Percentiles rank a stretch among this genome's conserved stretches.
phyloP scores from a whole-genome alignment of 257 asterid species.

The Gentiana dahurica region DNA sequence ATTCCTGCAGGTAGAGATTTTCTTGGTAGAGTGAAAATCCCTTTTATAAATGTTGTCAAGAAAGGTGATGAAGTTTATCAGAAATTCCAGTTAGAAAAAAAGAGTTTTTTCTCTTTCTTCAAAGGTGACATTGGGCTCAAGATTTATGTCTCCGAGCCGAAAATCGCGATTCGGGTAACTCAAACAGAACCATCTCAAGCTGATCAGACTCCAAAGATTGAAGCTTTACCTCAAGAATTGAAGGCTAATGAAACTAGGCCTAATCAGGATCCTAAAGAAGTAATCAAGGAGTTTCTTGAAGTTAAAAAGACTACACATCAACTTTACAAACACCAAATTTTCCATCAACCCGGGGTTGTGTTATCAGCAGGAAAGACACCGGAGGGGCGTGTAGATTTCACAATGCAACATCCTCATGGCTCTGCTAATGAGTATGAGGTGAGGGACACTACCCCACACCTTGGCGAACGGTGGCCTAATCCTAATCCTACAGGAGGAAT shows the following conservation, averaged over 20 bases:
- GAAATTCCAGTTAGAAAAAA: conserved; percentile 46
- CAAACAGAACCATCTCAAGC: conserved; percentile 2
- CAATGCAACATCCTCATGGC: conserved; percentile 31
- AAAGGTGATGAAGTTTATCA: conserved; percentile 62
- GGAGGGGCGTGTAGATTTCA: conserved; percentile 12
- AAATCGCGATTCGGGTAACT: conserved; percentile 6
- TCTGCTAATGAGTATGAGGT: conserved; percentile 46
- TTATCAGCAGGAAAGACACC: conserved; percentile 19
- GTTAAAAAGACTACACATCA: conserved; percentile 23
- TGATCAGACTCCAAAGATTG: conserved; percentile 8
- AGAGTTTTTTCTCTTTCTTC: conserved; percentile 32
- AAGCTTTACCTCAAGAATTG: conserved; percentile 12
- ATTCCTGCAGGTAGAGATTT: conserved; percentile 33
- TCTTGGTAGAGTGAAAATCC: conserved; percentile 55
- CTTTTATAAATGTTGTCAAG: conserved; percentile 48
- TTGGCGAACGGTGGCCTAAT: conserved; percentile 41
- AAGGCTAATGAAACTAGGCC: conserved; percentile 4
- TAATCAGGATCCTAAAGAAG: conserved; percentile 12
- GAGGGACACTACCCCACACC: conserved; percentile 48
- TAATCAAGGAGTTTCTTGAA: conserved; percentile 16
- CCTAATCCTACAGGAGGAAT: conserved; percentile 12
- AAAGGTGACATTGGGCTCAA: conserved; percentile 67
- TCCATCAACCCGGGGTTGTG: conserved; percentile 22
- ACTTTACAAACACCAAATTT: conserved; percentile 24
- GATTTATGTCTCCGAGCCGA: conserved; percentile 32